Base-by-base conservation (phyloP, 2,329 filamentous ascomycete genomes). In the Ophiostoma montium region DNA sequence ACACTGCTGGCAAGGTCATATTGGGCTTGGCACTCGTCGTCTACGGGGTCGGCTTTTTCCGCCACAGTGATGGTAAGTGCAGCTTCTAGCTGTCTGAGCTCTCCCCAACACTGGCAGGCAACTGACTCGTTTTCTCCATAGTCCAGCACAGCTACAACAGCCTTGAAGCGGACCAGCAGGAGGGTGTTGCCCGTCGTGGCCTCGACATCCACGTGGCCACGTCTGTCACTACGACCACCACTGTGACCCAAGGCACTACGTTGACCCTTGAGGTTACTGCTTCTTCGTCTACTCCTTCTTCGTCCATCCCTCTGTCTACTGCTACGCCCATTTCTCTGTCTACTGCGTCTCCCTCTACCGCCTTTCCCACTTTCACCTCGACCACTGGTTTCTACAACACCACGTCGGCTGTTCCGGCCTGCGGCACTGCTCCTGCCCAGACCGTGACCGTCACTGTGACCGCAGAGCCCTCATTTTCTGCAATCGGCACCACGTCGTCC, bases 181-280 rank as follows among this genome's bases (percentile, higher is more conserved):
- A 21, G 16, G 16, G 8, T 23, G 2, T 16, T 13, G 4, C 33
- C 58, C 45, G 30, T 18, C 53, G 52, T 42, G 49, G 35, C 33
- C 12, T 39, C 3, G 46, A 46, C 3, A 11, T 43, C 10, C 27
- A 18, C n/a, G 36, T 38, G 11, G 54, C 54, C 15, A 66, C 62
- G 13, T 56, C 65, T 51, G 58, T 58, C 50, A 56, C 63, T 35
- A 55, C 50, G 47, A 58, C 57, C 2, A 53, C 50, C 41, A 54
- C 53, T 9, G 35, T 54, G 23, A 53, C 54, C 9, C 33, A 52
- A 39, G 50, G 43, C 21, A 50, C 48, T 10, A 54, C 53, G 10
- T 49, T 54, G 27, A 55, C 47, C 32, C 31, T 53, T 42, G 48
- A 46, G 43, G 45, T 43, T 27, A 53, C 54, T 11, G 46, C 51